A percentile compares a stretch with the other conserved stretches of the same genome.
These are phyloP conservation scores for Backusella morwellensis DNA, from an alignment of 192 early-diverging fungal species.

Conservation along the genomic window DNA sequence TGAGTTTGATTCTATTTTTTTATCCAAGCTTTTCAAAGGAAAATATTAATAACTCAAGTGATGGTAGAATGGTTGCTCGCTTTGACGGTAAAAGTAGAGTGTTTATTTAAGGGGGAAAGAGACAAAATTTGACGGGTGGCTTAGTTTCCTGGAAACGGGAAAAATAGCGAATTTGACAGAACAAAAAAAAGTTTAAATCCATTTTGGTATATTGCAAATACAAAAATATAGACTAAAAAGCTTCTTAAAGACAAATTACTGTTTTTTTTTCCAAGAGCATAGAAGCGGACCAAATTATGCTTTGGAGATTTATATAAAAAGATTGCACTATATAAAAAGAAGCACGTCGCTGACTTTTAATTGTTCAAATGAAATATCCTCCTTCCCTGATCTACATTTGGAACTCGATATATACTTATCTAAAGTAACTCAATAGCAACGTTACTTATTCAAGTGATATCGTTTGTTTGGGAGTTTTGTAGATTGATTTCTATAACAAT, in stretches of 20 bases:
- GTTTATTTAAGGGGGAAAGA: neutral
- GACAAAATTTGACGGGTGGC: neutral
- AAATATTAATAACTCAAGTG: too few relatives aligned
- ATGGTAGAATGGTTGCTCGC: neutral
- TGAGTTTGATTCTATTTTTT: neutral
- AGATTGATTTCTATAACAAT: too few relatives aligned
- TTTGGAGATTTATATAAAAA: too few relatives aligned
- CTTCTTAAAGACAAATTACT: neutral
- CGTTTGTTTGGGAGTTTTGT: too few relatives aligned
- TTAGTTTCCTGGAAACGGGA: neutral
- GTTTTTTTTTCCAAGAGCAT: neutral
- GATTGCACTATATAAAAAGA: too few relatives aligned
- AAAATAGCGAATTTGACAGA: neutral
- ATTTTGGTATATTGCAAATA: neutral
- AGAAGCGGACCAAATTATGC: neutral
- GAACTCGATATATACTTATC: neutral
- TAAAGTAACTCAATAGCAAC: too few relatives aligned
- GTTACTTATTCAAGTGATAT: too few relatives aligned
- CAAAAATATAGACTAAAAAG: neutral
- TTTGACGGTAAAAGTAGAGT: neutral
- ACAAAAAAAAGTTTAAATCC: neutral
- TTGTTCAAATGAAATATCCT: neutral
- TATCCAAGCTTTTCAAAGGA: neutral
- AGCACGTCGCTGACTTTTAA: neutral
- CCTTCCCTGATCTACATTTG: neutral